Evolutionary conservation across 306 rosid genomes (phyloP), one percentile per base, ranked within the genome.

Genomic region (Castanea crenata): DNA sequence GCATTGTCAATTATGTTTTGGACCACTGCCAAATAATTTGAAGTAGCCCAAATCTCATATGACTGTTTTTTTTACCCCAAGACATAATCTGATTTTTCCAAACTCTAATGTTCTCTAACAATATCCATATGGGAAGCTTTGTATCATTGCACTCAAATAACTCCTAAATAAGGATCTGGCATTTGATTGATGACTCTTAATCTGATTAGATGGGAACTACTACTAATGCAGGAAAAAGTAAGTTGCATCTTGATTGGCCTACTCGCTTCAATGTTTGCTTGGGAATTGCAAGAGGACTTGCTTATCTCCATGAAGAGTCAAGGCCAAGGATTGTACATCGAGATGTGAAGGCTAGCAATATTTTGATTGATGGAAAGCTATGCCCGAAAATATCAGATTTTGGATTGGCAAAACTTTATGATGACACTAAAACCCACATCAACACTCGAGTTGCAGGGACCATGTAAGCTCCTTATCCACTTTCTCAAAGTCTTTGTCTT

Each of bases 321-420:
- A 77, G 91, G n/a, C 74, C 83, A 31, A 84, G 98, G 27, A 89
- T 93, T 77, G 92, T 93, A 59, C 97, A 93, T 55, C 88, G 98
- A 59, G 97, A 93, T 83, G 94, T 93, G 69, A 93, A 93, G 75
- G 89, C 94, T 69, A 91, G 98, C 61, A 93, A 93, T 75, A 90
- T 93, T 71, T 77, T 93, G 34, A 93, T 93, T 5, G 97, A 93
- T 69, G 74, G 78, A 59, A 73, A 87, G 49, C 90, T 93, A 67
- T 11, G 58, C 61, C 94, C 97, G 14, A 91, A 93, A 85, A 90
- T 93, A 81, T 91, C 98, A 34, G 97, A 91, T 76, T 93, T 93
- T 80, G 94, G 97, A 19, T 82, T 91, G 71, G 94, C 97, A 67
- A 93, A 91, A 71, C 92, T 93, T 72, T 93, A 88, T 32, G 94